Evolutionary conservation across 805 yeast species (phyloP), one percentile per base, ranked within the genome.

Genomic region (Ogataea sp.): DNA sequence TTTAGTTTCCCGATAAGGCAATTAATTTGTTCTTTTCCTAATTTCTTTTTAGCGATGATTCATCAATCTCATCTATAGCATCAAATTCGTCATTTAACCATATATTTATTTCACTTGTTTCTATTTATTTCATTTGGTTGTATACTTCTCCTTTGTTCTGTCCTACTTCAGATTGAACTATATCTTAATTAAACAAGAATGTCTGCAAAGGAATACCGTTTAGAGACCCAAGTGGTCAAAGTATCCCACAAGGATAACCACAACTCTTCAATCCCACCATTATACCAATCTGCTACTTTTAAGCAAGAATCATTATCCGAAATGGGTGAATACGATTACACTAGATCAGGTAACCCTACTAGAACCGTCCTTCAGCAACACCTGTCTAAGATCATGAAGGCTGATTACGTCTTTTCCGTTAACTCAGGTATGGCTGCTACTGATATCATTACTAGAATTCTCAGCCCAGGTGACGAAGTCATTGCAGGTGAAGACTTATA

Each of bases 301-400:
- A 88, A 87, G 61, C 93, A 85, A 59, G 71, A 70, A 34, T 74
- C 84, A 1, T 64, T 85, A 44, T 67, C 75, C 30, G 78, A 82
- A 50, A 75, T 83, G 80, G 90, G 94, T 2, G 82, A 79, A 50
- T 86, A 80, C 55, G 90, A 82, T 56, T 85, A 85, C 62, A 86
- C 97, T 1, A 71, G 97, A 50, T 82, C 94, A 13, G 97, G 97
- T 3, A 89, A 89, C 62, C 97, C 97, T 20, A 86, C 97, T 1
- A 71, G 97, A 59, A 75, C 90, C 0, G 74, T 75, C 31, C 62
- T 88, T 43, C 96, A 89, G 59, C 67, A 73, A 35, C 94, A 89
- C 51, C 55, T 89, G 51, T 81, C 85, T 28, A 75, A 77, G 46
- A 71, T 89, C 49, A 86, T 87, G 81, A 74, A 73, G 50, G 89